These are phyloP conservation scores for Yamadazyma pseudoaaseri DNA, from an alignment of 1,139 yeast species.

Conservation along the genomic window DNA sequence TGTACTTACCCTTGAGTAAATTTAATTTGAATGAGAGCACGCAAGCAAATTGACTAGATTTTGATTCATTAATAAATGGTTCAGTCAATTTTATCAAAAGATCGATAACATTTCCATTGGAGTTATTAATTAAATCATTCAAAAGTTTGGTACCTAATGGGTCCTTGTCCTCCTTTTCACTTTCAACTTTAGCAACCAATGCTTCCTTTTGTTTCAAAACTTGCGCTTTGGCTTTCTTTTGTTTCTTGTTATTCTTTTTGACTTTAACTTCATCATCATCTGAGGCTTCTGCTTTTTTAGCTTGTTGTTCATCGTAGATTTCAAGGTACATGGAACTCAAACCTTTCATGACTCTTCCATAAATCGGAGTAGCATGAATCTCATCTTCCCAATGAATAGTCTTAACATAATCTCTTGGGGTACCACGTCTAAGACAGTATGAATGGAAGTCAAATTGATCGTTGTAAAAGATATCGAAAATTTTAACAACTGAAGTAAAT, in stretches of 20 bases:
- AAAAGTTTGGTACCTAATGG: slow-evolving; percentile 46
- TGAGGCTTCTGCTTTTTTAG: slow-evolving; percentile 17
- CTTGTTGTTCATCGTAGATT: slow-evolving; percentile 30
- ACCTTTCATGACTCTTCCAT: slow-evolving; percentile 67
- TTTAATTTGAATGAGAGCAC: slow-evolving; percentile 39
- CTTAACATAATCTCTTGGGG: slow-evolving; percentile 77
- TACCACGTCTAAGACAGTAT: slow-evolving; percentile 88
- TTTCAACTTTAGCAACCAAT: slow-evolving; percentile 39
- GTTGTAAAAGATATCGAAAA: slow-evolving; percentile 67
- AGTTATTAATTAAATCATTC: slow-evolving; percentile 23
- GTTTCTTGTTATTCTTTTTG: slow-evolving; percentile 28
- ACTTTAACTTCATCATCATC: slow-evolving; percentile 17
- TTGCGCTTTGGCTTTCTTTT: slow-evolving; percentile 36
- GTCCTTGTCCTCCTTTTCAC: slow-evolving; percentile 47
- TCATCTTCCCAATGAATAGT: slow-evolving; percentile 80
- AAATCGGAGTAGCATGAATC: slow-evolving; percentile 68
- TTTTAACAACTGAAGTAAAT: slow-evolving; percentile 61
- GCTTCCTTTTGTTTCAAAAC: slow-evolving; percentile 37
- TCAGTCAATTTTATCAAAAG: slow-evolving; percentile 28
- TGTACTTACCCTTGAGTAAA: slow-evolving; percentile 41
- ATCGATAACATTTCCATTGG: slow-evolving; percentile 28
- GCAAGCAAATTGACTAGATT: slow-evolving; percentile 33
- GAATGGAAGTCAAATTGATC: slow-evolving; percentile 96
- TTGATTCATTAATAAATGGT: slow-evolving; percentile 37
- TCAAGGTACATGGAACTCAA: slow-evolving; percentile 59